phyloP scores from a whole-genome alignment of 225 moss, liverwort and hornwort species.

The Sphagnum tenellum region DNA sequence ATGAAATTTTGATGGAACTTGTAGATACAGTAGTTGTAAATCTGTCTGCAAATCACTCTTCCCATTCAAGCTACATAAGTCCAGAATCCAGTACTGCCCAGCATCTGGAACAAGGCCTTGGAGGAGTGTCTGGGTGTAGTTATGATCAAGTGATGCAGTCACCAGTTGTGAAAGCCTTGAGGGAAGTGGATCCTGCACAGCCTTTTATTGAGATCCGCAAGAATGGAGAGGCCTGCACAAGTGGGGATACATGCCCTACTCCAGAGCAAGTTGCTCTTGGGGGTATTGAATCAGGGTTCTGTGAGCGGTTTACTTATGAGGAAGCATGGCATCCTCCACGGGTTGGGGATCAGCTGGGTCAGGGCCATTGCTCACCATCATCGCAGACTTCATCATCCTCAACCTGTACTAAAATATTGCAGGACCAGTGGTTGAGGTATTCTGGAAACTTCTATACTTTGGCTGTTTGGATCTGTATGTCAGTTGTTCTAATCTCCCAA shows the following conservation, averaged over 20 bases:
- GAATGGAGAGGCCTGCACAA: conserved; percentile 38
- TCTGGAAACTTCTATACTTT: not conserved
- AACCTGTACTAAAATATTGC: conserved; percentile 15
- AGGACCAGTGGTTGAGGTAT: conserved; percentile 37
- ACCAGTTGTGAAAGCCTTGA: conserved; percentile 23
- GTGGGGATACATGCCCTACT: conserved; percentile 29
- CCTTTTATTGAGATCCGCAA: conserved; percentile 43
- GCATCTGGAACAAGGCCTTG: conserved; percentile 16
- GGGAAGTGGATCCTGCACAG: conserved; percentile 28
- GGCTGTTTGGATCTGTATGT: too few species aligned
- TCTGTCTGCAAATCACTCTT: conserved; percentile 14
- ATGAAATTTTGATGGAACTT: conserved; percentile 33
- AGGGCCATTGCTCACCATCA: conserved; percentile 29
- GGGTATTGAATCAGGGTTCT: conserved; percentile 21
- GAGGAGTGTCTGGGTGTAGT: conserved; percentile 23
- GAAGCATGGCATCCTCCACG: conserved; percentile 29
- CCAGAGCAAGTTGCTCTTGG: conserved; percentile 17
- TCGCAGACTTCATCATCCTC: conserved; percentile 25
- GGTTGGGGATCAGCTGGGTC: conserved; percentile 23
- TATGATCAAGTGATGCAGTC: conserved; percentile 33
- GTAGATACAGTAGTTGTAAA: conserved; percentile 27
- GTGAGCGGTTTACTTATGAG: conserved; percentile 24
- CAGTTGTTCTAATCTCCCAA: not conserved
- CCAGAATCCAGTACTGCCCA: conserved; percentile 19
- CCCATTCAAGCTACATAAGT: conserved; percentile 12